These are phyloP conservation scores for Russula brevipes DNA, from an alignment of 768 basidiomycete species.

Conservation along the genomic window DNA sequence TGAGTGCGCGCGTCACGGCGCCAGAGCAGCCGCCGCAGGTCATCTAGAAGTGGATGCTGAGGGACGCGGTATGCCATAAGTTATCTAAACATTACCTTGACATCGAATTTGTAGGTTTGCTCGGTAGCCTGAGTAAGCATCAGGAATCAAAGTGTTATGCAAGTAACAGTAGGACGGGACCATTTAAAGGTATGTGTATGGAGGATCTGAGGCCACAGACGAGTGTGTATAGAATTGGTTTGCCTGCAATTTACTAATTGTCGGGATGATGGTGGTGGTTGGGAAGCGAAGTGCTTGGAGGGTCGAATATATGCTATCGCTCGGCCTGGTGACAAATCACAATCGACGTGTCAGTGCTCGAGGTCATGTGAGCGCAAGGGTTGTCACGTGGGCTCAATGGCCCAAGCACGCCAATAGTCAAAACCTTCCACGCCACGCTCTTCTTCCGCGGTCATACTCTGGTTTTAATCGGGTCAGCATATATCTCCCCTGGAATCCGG, in stretches of 20 bases:
- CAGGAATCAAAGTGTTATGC: not conserved
- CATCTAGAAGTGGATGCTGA: slow-evolving; percentile 50
- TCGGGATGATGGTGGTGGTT: slow-evolving; percentile 4
- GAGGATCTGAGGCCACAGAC: not conserved
- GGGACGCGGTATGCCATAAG: not conserved
- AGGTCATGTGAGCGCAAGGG: not conserved
- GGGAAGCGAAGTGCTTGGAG: not conserved
- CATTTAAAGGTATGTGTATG: slow-evolving; percentile 4
- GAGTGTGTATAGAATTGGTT: not conserved
- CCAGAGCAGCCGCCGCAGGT: slow-evolving; percentile 83
- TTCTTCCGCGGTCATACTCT: not conserved
- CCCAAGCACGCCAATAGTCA: not conserved
- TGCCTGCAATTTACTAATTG: not conserved
- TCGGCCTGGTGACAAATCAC: too few species aligned
- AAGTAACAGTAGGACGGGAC: not conserved
- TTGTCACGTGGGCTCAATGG: too few species aligned
- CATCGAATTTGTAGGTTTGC: slow-evolving; percentile 70
- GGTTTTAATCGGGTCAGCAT: not conserved
- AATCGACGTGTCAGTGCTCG: too few species aligned
- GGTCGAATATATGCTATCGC: too few species aligned
- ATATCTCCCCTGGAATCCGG: not conserved
- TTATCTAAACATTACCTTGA: slow-evolving; percentile 51
- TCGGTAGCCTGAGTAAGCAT: slow-evolving; percentile 25
- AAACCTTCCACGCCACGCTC: not conserved
- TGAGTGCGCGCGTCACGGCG: slow-evolving; percentile 68